Percentiles rank a stretch among this genome's conserved stretches.
Conservation (phyloP, 1,284 basidiomycete species). For the Volvariella surrecta region DNA sequence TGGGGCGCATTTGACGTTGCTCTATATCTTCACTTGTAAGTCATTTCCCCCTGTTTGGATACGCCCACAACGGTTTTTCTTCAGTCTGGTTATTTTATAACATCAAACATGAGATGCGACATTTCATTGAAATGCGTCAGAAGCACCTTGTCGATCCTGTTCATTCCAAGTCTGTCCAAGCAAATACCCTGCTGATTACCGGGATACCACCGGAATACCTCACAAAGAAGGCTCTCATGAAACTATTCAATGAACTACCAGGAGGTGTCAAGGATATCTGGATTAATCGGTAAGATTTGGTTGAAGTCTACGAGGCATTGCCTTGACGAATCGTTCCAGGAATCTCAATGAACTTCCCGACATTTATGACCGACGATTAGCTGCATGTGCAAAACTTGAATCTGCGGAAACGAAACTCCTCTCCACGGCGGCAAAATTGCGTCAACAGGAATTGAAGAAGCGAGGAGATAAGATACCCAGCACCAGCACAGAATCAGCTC, state of each 20-base stretch:
- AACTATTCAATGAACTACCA: conserved; percentile 68
- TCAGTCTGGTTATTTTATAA: conserved; percentile 81
- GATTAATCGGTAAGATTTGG: conserved; percentile 58
- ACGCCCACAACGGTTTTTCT: background rate
- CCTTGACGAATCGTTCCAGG: conserved; percentile 22
- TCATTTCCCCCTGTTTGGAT: conserved; percentile 7
- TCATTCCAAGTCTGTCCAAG: conserved; percentile 73
- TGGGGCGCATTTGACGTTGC: conserved; percentile 69
- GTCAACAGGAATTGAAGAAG: conserved; percentile 36
- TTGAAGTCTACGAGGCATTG: conserved; percentile 5
- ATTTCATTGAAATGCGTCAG: conserved; percentile 80
- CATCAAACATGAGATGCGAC: conserved; percentile 72
- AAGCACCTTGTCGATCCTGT: conserved; percentile 69
- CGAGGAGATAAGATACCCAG: conserved; percentile 21
- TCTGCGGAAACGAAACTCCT: conserved; percentile 75
- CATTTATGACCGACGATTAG: conserved; percentile 70
- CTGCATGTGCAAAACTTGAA: conserved; percentile 76
- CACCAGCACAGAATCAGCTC: conserved; percentile 13
- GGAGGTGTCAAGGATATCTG: conserved; percentile 86
- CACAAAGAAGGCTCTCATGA: conserved; percentile 52
- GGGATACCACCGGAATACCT: conserved; percentile 82
- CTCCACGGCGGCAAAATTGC: conserved; percentile 64
- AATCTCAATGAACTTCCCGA: conserved; percentile 82
- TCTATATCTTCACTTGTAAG: conserved; percentile 71
- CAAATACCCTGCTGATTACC: conserved; percentile 84